These are phyloP conservation scores for Ganoderma resinaceum DNA, from an alignment of 1,284 basidiomycete genomes.

Conservation along the genomic window DNA sequence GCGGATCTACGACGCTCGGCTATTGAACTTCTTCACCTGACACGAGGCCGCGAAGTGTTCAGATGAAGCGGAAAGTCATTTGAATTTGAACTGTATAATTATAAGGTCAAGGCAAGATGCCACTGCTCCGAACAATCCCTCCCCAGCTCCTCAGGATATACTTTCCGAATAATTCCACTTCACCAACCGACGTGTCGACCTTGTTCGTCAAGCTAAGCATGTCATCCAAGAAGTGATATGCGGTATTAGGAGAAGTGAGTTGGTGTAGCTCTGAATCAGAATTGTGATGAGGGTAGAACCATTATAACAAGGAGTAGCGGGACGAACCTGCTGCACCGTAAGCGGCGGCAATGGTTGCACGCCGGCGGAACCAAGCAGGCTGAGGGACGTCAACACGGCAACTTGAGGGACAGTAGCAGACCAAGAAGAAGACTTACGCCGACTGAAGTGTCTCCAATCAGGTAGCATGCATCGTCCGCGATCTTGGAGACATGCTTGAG, in stretches of 20 bases:
- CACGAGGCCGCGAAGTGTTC: not conserved
- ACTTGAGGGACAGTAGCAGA: not conserved
- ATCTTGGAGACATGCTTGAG: slow-evolving; percentile 63
- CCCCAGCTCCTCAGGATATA: slow-evolving; percentile 74
- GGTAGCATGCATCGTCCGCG: slow-evolving; percentile 73
- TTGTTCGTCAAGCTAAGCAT: slow-evolving; percentile 57
- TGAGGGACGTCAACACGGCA: slow-evolving; percentile 36
- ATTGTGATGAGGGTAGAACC: not conserved
- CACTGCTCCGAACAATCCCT: slow-evolving; percentile 70
- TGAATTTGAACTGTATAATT: not conserved
- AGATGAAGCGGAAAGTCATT: not conserved
- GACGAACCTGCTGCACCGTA: slow-evolving; percentile 69
- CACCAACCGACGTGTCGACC: slow-evolving; percentile 52
- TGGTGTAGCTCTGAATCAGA: slow-evolving; percentile 70
- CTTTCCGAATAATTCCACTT: slow-evolving; percentile 57
- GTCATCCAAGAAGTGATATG: slow-evolving; percentile 66
- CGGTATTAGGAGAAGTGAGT: slow-evolving; percentile 70
- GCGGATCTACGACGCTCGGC: no score
- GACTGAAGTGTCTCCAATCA: slow-evolving; percentile 55
- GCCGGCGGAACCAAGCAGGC: slow-evolving; percentile 72
- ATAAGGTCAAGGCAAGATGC: slow-evolving; percentile 46
- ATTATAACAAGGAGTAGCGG: slow-evolving; percentile 16
- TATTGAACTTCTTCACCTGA: not conserved
- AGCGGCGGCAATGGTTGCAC: slow-evolving; percentile 65
- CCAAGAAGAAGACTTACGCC: slow-evolving; percentile 51